Percentiles rank a stretch among this genome's conserved stretches.
phyloP scores from a whole-genome alignment of 148 eudicot genomes.

The Fallopia convolvulus region DNA sequence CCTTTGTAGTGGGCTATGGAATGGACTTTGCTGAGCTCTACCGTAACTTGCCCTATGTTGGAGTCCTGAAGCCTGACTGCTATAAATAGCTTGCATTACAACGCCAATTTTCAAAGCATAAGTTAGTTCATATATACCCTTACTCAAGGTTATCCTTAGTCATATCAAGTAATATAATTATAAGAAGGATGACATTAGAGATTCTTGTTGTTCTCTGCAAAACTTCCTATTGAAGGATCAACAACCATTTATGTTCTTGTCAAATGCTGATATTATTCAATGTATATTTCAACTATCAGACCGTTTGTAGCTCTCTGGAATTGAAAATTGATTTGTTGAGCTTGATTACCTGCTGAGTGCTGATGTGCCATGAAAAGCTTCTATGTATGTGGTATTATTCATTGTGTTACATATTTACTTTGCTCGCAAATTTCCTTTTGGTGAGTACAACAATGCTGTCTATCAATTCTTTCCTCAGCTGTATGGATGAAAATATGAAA shows the following conservation, averaged over 20 bases:
- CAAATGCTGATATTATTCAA: not conserved
- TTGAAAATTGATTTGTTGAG: not conserved
- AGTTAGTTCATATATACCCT: not conserved
- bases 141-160: not conserved
- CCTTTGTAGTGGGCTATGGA: conserved; percentile 86
- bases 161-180: not conserved
- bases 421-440: no score
- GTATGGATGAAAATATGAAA: no score
- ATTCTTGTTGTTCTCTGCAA: not conserved
- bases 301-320: not conserved
- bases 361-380: no score
- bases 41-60: conserved; percentile 86
- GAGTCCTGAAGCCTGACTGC: conserved; percentile 76
- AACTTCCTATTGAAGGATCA: not conserved
- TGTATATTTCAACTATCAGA: not conserved
- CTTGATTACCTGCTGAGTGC: not conserved
- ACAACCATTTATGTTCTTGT: conserved; percentile 3
- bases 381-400: no score
- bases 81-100: conserved; percentile 22
- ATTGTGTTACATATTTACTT: no score
- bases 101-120: not conserved
- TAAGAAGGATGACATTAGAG: not conserved
- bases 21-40: conserved; percentile 71
- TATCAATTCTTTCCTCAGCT: no score
- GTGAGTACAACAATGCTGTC: no score